Conservation (phyloP, 176 grass and related monocot species). For the Puccinellia tenuiflora region DNA sequence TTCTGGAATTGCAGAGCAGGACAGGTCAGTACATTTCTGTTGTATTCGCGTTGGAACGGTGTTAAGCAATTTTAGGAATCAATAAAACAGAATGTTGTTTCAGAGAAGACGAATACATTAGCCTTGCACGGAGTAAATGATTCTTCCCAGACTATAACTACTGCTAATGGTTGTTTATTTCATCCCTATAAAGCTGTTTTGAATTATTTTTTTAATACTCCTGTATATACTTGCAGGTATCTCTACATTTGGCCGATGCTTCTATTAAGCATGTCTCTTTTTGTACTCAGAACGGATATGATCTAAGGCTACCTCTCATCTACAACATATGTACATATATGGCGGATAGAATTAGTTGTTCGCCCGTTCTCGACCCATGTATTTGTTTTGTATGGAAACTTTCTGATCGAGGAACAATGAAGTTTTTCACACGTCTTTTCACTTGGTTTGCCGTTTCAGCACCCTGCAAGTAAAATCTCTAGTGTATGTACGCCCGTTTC, state of each 20-base stretch:
- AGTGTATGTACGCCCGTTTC: too few species aligned
- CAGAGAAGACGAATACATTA: background rate
- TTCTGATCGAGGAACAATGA: too few species aligned
- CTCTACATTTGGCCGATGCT: background rate
- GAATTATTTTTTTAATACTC: background rate
- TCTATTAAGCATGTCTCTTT: background rate
- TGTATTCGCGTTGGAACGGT: background rate
- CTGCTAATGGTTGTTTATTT: background rate
- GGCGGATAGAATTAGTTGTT: background rate
- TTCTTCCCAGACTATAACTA: background rate
- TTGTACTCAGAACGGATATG: background rate
- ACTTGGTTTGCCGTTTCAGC: background rate
- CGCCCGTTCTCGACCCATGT: background rate
- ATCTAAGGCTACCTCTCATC: background rate
- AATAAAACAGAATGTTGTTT: background rate
- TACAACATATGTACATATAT: background rate
- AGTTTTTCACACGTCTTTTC: background rate
- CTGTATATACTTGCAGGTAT: background rate
- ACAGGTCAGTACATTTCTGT: background rate
- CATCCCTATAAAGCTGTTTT: background rate
- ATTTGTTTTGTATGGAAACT: background rate
- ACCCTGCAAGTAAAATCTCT: too few species aligned
- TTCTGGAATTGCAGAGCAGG: background rate
- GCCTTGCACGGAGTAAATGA: background rate
- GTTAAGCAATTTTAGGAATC: background rate